Percentiles rank a stretch among this genome's conserved stretches.
These are phyloP conservation scores for Phytophthora citrophthora DNA, from an alignment of 352 stramenopile genomes.

Conservation along the genomic window DNA sequence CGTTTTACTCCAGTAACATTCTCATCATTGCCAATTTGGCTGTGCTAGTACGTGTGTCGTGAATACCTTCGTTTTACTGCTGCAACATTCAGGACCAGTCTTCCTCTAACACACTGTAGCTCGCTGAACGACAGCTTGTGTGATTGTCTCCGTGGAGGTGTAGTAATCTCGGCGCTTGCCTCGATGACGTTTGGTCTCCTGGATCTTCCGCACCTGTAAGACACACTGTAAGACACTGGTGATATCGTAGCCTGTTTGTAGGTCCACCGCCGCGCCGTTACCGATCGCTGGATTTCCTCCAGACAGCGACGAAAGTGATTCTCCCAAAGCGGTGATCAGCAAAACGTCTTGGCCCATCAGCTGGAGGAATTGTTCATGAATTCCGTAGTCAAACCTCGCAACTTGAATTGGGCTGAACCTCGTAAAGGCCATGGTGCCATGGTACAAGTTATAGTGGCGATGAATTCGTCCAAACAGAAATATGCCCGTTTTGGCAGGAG, in stretches of 20 bases:
- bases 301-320: background rate
- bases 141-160: too few species aligned
- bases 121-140: background rate
- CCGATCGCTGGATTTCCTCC: slow-evolving; percentile 10
- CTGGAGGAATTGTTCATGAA: too few species aligned
- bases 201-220: slow-evolving; percentile 8
- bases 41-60: too few species aligned
- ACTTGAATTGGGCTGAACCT: too few species aligned
- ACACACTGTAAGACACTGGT: background rate
- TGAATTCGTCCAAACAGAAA: too few species aligned
- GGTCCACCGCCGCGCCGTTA: background rate
- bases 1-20: too few species aligned
- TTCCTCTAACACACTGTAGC: background rate
- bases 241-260: slow-evolving; percentile 5
- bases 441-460: too few species aligned
- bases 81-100: too few species aligned
- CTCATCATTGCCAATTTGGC: too few species aligned
- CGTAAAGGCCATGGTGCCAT: too few species aligned
- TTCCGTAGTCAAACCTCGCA: too few species aligned
- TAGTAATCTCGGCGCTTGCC: slow-evolving; percentile 3
- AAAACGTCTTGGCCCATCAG: background rate
- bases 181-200: slow-evolving; percentile 10
- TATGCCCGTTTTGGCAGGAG: background rate
- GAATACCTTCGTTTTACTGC: too few species aligned
- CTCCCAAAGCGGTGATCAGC: background rate